Base-by-base conservation (phyloP, 306 rosid species). In the Psophocarpus tetragonolobus region DNA sequence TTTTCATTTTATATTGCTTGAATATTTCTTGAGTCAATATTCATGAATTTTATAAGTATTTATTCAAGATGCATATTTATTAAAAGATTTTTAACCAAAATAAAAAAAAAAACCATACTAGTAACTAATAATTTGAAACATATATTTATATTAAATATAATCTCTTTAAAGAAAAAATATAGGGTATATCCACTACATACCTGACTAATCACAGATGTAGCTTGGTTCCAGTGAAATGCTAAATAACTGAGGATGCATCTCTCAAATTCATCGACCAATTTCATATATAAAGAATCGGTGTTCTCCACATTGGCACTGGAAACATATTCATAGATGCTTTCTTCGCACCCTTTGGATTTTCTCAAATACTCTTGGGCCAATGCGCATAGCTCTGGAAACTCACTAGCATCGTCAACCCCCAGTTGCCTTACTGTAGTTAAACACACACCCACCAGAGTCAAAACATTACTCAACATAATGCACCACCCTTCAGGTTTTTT, bases 161-260 rank as follows among this genome's bases (percentile, higher is more conserved):
- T n/a, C n/a, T n/a, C n/a, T n/a, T n/a, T n/a, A n/a, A n/a, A n/a
- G n/a, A n/a, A n/a, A n/a, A n/a, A n/a, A n/a, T n/a, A n/a, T n/a
- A n/a, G n/a, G n/a, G n/a, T n/a, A n/a, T n/a, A n/a, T n/a, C n/a
- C n/a, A n/a, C n/a, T n/a, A 50, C 24, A 15, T 58, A 94, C 97
- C 97, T 89, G 97, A 54, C 65, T 76, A 57, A 92, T 79, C 29
- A 87, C 35, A 15, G 61, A 5, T n/a, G 93, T 62, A 75, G 90
- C 88, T 54, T 89, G 91, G 76, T 84, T 84, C 98, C 98, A 92
- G 4, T 95, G 96, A 79, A 92, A 92, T 9, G 97, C 88, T 27
- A 95, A 92, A 73, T 92, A 95, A 74, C 62, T 77, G 53, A 92
- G 94, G 32, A 90, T 87, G 81, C 97, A 91, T 73, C 73, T 87